A percentile compares a stretch with the other conserved stretches of the same genome.
These are phyloP conservation scores for Capsicum baccatum DNA, from an alignment of 257 asterid genomes.

Conservation along the genomic window DNA sequence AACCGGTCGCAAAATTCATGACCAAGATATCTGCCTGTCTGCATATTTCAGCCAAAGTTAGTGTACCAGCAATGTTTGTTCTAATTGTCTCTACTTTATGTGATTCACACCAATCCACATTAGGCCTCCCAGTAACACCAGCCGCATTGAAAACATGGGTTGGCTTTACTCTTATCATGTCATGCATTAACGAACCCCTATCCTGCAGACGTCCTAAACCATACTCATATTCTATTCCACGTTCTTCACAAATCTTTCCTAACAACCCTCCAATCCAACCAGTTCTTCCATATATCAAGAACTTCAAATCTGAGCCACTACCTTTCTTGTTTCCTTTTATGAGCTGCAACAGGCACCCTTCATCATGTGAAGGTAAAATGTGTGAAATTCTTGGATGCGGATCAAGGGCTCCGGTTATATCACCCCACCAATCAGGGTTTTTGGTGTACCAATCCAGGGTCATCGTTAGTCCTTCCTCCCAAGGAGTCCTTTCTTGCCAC, in stretches of 20 bases:
- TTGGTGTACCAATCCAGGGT: conserved; percentile 32
- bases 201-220: conserved; percentile 32
- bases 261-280: conserved; percentile 35
- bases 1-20: conserved; percentile 35
- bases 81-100: conserved; percentile 31
- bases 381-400: conserved; percentile 30
- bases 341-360: conserved; percentile 21
- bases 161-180: conserved; percentile 27
- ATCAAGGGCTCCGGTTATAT: conserved; percentile 32
- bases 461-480: conserved; percentile 32
- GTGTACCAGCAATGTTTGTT: conserved; percentile 28
- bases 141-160: conserved; percentile 34
- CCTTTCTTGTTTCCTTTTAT: not conserved
- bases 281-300: conserved; percentile 31
- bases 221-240: conserved; percentile 32
- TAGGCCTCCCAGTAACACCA: conserved; percentile 38
- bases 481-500: conserved; percentile 27
- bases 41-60: conserved; percentile 34
- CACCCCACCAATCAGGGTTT: conserved; percentile 34
- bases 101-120: conserved; percentile 37
- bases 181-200: conserved; percentile 4
- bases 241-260: conserved; percentile 31
- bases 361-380: conserved; percentile 20
- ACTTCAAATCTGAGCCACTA: not conserved
- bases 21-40: conserved; percentile 3